These are phyloP conservation scores for Globisporangium barbulae DNA, from an alignment of 352 stramenopile species.

Conservation along the genomic window DNA sequence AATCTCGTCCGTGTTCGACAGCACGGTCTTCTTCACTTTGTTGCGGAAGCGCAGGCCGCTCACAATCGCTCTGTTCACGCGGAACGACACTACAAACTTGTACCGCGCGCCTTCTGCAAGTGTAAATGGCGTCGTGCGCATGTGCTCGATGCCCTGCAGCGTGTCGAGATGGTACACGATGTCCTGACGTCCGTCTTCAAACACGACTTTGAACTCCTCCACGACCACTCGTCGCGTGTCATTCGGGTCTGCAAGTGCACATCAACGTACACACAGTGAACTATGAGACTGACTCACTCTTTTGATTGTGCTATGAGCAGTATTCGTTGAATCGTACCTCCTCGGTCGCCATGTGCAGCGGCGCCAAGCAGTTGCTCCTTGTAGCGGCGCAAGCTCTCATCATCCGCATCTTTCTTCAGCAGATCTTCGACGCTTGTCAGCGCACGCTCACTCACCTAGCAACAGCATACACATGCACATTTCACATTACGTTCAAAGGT, in stretches of 20 bases:
- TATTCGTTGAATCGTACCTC: constrained; percentile 33
- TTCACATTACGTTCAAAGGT: background rate
- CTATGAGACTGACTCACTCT: background rate
- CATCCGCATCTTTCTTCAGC: constrained; percentile 70
- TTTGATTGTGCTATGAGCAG: background rate
- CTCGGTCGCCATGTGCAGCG: constrained; percentile 73
- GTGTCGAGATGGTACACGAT: constrained; percentile 80
- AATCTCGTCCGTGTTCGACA: constrained; percentile 73
- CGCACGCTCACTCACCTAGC: constrained; percentile 68
- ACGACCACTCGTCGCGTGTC: constrained; percentile 77
- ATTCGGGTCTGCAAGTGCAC: constrained; percentile 32
- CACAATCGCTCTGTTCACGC: constrained; percentile 84
- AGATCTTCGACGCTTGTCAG: constrained; percentile 68
- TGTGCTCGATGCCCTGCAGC: constrained; percentile 55
- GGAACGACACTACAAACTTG: constrained; percentile 83
- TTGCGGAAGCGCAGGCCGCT: constrained; percentile 83
- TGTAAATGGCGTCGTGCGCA: constrained; percentile 67
- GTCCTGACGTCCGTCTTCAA: constrained; percentile 62
- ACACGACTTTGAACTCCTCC: constrained; percentile 84
- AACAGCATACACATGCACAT: background rate
- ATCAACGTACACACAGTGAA: background rate
- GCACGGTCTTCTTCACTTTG: constrained; percentile 83
- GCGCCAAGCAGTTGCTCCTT: constrained; percentile 82
- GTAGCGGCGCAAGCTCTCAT: constrained; percentile 82
- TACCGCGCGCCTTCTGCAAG: constrained; percentile 78